These are phyloP conservation scores for Cyberlindnera sargentensis DNA, from an alignment of 805 yeast species.

Conservation along the genomic window DNA sequence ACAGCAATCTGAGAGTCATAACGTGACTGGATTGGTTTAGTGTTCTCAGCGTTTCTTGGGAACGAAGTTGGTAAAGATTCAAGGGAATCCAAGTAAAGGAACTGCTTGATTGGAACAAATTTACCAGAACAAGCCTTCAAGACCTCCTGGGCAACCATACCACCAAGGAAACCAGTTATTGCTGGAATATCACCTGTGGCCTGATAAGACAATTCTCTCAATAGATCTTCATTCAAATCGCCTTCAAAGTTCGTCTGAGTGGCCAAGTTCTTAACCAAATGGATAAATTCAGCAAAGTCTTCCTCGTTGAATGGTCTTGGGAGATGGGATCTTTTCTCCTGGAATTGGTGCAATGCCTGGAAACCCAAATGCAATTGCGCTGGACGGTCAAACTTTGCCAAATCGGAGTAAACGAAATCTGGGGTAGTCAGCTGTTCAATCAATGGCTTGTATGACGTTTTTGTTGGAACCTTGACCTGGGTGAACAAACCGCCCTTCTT, in stretches of 20 bases:
- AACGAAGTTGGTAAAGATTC: constrained; percentile 75
- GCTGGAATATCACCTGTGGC: constrained; percentile 92
- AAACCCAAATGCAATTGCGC: constrained; percentile 86
- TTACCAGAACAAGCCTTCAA: constrained; percentile 93
- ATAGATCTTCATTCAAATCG: constrained; percentile 56
- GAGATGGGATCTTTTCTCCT: constrained; percentile 47
- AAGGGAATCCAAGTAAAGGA: constrained; percentile 87
- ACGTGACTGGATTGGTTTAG: constrained; percentile 71
- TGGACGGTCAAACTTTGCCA: constrained; percentile 91
- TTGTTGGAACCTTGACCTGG: constrained; percentile 81
- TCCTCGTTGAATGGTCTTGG: constrained; percentile 73
- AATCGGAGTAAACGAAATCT: constrained; percentile 76
- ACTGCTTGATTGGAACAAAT: constrained; percentile 89
- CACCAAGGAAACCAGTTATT: constrained; percentile 84
- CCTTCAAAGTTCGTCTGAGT: constrained; percentile 50
- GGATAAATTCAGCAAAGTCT: constrained; percentile 64
- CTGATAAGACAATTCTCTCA: constrained; percentile 72
- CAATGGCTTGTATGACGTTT: constrained; percentile 54
- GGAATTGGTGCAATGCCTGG: constrained; percentile 79
- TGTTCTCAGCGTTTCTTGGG: constrained; percentile 63
- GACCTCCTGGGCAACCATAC: constrained; percentile 93
- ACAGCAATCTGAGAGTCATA: constrained; percentile 96
- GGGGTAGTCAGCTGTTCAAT: constrained; percentile 65
- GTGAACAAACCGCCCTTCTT: constrained; percentile 83
- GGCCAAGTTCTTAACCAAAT: constrained; percentile 53